A percentile compares a stretch with the other conserved stretches of the same genome.
These are phyloP conservation scores for Nicotiana benthamiana DNA, from an alignment of 257 asterid genomes.

Conservation along the genomic window DNA sequence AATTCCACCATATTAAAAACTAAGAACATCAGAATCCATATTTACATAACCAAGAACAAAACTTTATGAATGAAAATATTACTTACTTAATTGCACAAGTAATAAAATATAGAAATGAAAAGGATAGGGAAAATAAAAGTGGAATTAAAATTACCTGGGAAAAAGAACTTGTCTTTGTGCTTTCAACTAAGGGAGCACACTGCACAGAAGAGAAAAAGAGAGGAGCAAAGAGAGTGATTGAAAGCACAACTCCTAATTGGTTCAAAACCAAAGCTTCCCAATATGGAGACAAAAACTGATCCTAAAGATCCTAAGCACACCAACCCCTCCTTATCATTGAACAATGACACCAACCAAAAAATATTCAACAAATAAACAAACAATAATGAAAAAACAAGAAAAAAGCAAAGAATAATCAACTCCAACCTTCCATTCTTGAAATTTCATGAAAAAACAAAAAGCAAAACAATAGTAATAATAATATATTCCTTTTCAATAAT, in stretches of 20 bases:
- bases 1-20: neutral
- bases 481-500: conserved; percentile 32
- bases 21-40: neutral
- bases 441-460: neutral
- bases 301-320: conserved; percentile 37
- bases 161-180: conserved; percentile 17
- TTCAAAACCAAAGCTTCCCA: conserved; percentile 30
- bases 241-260: conserved; percentile 25
- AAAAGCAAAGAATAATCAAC: conserved; percentile 31
- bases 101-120: neutral
- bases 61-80: conserved; percentile 3
- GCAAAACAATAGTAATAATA: conserved; percentile 1
- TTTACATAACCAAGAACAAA: conserved; percentile 1
- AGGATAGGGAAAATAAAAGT: neutral
- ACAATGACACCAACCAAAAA: conserved; percentile 61
- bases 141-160: conserved; percentile 29
- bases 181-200: conserved; percentile 30
- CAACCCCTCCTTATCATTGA: conserved; percentile 63
- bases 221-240: conserved; percentile 31
- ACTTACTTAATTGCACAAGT: neutral
- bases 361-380: conserved; percentile 14
- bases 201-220: neutral
- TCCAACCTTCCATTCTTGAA: conserved; percentile 28
- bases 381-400: conserved; percentile 21
- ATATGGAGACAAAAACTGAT: conserved; percentile 47